Conservation (phyloP, 805 yeast genomes). For the Kregervanrija delftensis region DNA sequence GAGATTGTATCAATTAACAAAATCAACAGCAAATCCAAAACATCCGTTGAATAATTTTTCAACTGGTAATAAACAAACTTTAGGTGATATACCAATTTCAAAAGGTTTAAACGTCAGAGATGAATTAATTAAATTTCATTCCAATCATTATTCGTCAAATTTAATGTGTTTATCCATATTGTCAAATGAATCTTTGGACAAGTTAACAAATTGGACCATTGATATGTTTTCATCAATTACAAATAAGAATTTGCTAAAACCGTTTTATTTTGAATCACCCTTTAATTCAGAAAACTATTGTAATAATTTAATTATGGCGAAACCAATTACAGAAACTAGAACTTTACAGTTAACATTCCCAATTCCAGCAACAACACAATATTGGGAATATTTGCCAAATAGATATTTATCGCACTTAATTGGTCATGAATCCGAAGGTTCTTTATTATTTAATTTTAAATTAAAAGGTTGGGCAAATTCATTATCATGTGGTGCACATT, state of each 20-base stretch:
- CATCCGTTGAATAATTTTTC: conserved; percentile 88
- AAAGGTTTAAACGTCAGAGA: conserved; percentile 71
- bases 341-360: conserved; percentile 60
- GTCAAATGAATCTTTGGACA: conserved; percentile 74
- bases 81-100: conserved; percentile 56
- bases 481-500: conserved; percentile 65
- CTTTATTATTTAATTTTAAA: conserved; percentile 66
- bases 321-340: conserved; percentile 78
- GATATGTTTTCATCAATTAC: conserved; percentile 59
- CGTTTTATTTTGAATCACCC: conserved; percentile 43
- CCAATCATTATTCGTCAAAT: conserved; percentile 70
- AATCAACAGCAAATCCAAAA: conserved; percentile 57
- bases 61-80: conserved; percentile 79
- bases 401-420: conserved; percentile 71
- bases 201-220: conserved; percentile 63
- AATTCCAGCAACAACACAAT: conserved; percentile 65
- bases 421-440: conserved; percentile 92
- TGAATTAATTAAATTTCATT: conserved; percentile 70
- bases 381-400: conserved; percentile 65
- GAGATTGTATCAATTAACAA: conserved; percentile 83
- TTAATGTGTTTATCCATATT: conserved; percentile 81
- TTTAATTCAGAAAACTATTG: conserved; percentile 40
- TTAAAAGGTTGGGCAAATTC: conserved; percentile 71
- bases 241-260: conserved; percentile 39
- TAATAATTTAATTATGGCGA: conserved; percentile 52